Evolutionary conservation across 345 rosid species (phyloP), one percentile per base, ranked within the genome.

Genomic region (Dipteronia dyeriana): DNA sequence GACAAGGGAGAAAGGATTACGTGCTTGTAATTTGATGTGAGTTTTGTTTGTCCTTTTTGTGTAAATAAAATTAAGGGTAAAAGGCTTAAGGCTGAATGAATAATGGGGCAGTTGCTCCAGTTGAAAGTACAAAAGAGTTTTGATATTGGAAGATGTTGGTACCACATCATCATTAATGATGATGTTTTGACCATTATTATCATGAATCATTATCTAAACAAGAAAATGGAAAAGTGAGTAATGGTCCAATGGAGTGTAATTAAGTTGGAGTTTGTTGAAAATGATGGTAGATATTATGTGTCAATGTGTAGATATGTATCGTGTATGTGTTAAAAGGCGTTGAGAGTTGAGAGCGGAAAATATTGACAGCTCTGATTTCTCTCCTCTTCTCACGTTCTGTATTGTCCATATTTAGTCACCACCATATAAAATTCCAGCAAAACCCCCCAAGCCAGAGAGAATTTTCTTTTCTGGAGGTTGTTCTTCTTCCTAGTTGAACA

Each of bases 321-420:
- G 2, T 29, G 38, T 34, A 34, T 34, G 38, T 34, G 26, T 70
- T 20, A 62, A 75, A 71, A 51, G 8, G 19, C 66, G 78, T 41
- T 66, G 41, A 61, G 51, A 59, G 43, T 66, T 45, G 73, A 69
- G 72, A 26, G 81, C 68, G 74, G 38, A 70, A 82, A 82, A 76
- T 64, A 65, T 54, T 82, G 75, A 61, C 75, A 59, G 62, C 79
- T 74, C 70, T 73, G 31, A 17, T 80, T 76, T 77, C 82, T 86
- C 90, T 88, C 79, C 51, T 74, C 65, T 78, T 81, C 77, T 69
- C 82, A 87, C 78, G 70, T 71, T 69, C 78, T 45, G 75, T 47
- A 56, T 59, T 80, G 43, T 70, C 90, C 86, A 85, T 84, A 83
- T 81, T 79, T 81, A 76, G 85, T 39, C 79, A 81, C 76, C 51